Evolutionary conservation across 352 stramenopile genomes (phyloP).

Genomic region (Globisporangium paddicum): DNA sequence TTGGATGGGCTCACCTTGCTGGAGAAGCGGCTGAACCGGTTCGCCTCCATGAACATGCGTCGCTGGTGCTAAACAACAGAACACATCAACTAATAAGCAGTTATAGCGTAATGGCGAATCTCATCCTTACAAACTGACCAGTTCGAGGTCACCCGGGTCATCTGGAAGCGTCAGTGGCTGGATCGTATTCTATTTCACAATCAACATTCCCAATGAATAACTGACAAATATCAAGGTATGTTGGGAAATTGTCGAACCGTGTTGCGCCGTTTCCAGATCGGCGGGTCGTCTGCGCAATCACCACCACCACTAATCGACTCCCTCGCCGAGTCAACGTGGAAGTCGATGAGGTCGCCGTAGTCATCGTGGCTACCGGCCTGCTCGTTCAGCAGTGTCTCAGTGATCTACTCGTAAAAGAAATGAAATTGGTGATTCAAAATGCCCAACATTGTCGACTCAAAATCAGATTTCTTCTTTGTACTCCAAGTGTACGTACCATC

Average conservation of each 20-base stretch:
- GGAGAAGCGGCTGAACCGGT: conserved; percentile 41
- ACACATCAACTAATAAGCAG: neutral
- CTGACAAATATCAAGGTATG: neutral
- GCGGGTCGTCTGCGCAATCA: conserved; percentile 13
- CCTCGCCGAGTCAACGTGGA: conserved; percentile 56
- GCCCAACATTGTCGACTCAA: neutral
- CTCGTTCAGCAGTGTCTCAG: conserved; percentile 60
- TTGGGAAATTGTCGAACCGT: conserved; percentile 15
- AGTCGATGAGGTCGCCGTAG: conserved; percentile 65
- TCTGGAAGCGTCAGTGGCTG: conserved; percentile 33
- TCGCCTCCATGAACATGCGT: conserved; percentile 59
- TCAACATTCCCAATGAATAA: neutral
- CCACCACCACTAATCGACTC: conserved; percentile 18
- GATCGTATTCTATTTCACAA: conserved; percentile 29
- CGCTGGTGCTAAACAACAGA: conserved; percentile 36
- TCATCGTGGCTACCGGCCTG: conserved; percentile 38
- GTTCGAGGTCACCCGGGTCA: conserved; percentile 45
- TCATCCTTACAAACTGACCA: conserved; percentile 21
- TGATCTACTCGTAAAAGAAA: conserved; percentile 36
- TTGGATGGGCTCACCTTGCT: conserved; percentile 25
- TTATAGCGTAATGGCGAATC: neutral
- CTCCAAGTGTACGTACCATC: conserved; percentile 23
- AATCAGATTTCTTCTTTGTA: neutral
- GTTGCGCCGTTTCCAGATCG: conserved; percentile 47
- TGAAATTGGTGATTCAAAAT: neutral